A percentile compares a stretch with the other conserved stretches of the same genome.
Conservation (phyloP, 495 filamentous ascomycete genomes). For the Evernia prunastri region DNA sequence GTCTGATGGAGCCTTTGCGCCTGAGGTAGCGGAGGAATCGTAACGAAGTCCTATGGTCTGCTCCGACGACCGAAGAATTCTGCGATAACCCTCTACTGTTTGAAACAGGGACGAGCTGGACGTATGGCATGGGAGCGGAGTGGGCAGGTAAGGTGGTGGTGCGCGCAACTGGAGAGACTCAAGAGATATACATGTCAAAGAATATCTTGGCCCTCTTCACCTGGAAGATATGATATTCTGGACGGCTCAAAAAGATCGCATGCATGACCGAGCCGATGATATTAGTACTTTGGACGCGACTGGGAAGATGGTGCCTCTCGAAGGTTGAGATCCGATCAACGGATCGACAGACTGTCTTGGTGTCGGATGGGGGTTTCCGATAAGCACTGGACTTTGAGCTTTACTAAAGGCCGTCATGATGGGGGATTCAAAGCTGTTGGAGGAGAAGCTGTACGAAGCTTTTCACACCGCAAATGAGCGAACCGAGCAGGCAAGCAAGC, state of each 20-base stretch:
- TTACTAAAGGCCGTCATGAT: slow-evolving; percentile 44
- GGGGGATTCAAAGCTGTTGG: slow-evolving; percentile 40
- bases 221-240: slow-evolving; percentile 39
- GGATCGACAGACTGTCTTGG: slow-evolving; percentile 39
- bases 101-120: slow-evolving; percentile 46
- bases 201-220: slow-evolving; percentile 42
- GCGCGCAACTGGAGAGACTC: slow-evolving; percentile 31
- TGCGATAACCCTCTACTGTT: slow-evolving; percentile 37
- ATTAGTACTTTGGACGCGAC: slow-evolving; percentile 29
- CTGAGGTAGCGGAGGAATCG: slow-evolving; percentile 32
- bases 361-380: slow-evolving; percentile 47
- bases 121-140: slow-evolving; percentile 44
- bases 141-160: slow-evolving; percentile 46
- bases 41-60: not conserved
- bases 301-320: slow-evolving; percentile 24
- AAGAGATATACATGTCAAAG: slow-evolving; percentile 42
- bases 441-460: slow-evolving; percentile 42
- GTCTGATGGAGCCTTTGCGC: slow-evolving; percentile 35
- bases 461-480: slow-evolving; percentile 45
- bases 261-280: slow-evolving; percentile 33
- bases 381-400: slow-evolving; percentile 42
- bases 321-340: slow-evolving; percentile 27
- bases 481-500: not conserved
- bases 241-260: slow-evolving; percentile 32
- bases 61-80: slow-evolving; percentile 24